phyloP scores from a whole-genome alignment of 805 yeast species.

The Nematodospora valgi region DNA sequence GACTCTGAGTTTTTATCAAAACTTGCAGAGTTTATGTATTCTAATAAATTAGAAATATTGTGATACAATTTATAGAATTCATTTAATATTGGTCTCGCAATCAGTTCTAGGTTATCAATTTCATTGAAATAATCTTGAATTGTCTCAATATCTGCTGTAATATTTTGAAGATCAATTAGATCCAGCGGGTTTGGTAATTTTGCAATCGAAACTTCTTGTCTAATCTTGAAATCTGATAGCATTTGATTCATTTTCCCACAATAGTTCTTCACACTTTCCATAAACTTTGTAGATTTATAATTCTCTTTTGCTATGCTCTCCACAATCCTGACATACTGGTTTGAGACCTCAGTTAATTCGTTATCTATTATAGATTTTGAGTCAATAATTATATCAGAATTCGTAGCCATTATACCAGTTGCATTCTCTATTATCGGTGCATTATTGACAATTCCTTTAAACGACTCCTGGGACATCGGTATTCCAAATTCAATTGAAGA shows the following conservation, averaged over 20 bases:
- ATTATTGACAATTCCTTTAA: conserved; percentile 20
- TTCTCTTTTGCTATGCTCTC: conserved; percentile 37
- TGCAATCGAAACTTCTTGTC: background rate
- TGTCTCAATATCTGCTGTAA: conserved; percentile 12
- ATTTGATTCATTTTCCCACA: conserved; percentile 17
- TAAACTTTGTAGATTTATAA: conserved; percentile 30
- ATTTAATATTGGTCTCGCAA: conserved; percentile 32
- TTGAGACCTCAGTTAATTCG: conserved; percentile 8
- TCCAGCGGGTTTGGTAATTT: conserved; percentile 30
- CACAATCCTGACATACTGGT: conserved; percentile 23
- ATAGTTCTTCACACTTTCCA: conserved; percentile 26
- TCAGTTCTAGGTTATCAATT: conserved; percentile 32
- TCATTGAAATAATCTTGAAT: conserved; percentile 23
- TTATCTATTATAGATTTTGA: conserved; percentile 3
- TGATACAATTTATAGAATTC: conserved; percentile 35
- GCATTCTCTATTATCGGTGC: conserved; percentile 28
- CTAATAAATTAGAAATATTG: conserved; percentile 17
- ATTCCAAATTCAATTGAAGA: conserved; percentile 25
- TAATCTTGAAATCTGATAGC: conserved; percentile 2
- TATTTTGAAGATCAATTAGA: conserved; percentile 22
- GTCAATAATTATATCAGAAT: conserved; percentile 4
- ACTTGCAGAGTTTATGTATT: conserved; percentile 8
- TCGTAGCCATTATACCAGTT: background rate
- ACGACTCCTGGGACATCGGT: conserved; percentile 12
- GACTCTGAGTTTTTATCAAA: conserved; percentile 7